Percentiles rank a stretch among this genome's conserved stretches.
These are phyloP conservation scores for Dactylellina haptotyla DNA, from an alignment of 2,329 filamentous ascomycete species.

Conservation along the genomic window DNA sequence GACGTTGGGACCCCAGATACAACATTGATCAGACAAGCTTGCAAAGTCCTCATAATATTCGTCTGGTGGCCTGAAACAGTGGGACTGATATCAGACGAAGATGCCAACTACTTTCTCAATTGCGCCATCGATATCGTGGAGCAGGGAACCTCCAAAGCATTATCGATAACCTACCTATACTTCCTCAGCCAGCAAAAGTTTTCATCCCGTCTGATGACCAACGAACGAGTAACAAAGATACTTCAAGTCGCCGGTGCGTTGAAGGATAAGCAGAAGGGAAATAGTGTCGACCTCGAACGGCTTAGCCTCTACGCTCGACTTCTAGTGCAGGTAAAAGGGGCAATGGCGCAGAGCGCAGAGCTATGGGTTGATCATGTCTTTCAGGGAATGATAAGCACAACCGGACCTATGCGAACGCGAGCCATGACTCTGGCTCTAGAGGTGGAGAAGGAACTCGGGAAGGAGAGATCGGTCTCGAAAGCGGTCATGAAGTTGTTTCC, in stretches of 20 bases:
- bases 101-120: conserved; percentile 81
- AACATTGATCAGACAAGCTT: conserved; percentile 78
- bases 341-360: conserved; percentile 75
- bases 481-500: conserved; percentile 69
- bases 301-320: conserved; percentile 82
- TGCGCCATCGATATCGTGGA: conserved; percentile 81
- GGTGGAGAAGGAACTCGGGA: conserved; percentile 74
- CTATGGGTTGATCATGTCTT: conserved; percentile 87
- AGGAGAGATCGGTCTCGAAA: conserved; percentile 74
- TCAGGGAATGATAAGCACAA: conserved; percentile 79
- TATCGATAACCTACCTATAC: conserved; percentile 81
- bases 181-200: conserved; percentile 85
- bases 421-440: conserved; percentile 80
- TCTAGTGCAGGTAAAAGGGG: conserved; percentile 73
- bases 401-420: conserved; percentile 78
- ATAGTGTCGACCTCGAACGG: conserved; percentile 80
- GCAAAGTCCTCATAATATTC: conserved; percentile 80
- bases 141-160: conserved; percentile 74
- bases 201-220: conserved; percentile 75
- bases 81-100: conserved; percentile 77
- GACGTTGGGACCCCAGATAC: conserved; percentile 69
- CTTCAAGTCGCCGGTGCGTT: conserved; percentile 77
- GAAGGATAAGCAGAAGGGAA: conserved; percentile 78
- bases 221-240: conserved; percentile 75
- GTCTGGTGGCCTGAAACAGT: conserved; percentile 78